Conservation (phyloP, 225 moss, liverwort and hornwort genomes). For the Ulota crispa region DNA sequence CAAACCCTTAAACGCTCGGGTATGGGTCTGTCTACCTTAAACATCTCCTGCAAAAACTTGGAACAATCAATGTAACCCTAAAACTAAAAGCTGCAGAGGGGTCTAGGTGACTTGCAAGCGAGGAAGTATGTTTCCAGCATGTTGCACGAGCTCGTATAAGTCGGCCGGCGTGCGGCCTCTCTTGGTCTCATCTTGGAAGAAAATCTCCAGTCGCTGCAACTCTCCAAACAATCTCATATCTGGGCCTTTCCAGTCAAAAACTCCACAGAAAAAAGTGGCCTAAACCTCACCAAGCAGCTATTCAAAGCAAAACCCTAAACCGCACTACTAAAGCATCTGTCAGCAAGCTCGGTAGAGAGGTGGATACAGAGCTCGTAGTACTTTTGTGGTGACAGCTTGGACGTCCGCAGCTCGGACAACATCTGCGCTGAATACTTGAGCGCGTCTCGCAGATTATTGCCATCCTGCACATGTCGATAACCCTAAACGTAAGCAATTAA, state of each 20-base stretch:
- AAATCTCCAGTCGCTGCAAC: conserved; percentile 83
- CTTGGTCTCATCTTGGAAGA: conserved; percentile 90
- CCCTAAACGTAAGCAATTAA: neutral
- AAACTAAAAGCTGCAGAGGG: neutral
- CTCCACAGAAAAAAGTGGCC: neutral
- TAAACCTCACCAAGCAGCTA: neutral
- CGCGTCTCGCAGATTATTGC: conserved; percentile 88
- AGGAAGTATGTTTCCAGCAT: conserved; percentile 93
- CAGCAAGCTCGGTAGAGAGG: neutral
- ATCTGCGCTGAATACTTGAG: conserved; percentile 92
- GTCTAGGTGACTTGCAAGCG: conserved; percentile 67
- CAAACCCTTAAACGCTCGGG: too few relatives aligned
- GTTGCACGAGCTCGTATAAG: conserved; percentile 94
- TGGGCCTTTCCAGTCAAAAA: conserved; percentile 58
- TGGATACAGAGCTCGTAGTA: conserved; percentile 99
- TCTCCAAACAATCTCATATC: conserved; percentile 95
- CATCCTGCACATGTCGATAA: conserved; percentile 63
- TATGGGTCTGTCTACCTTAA: neutral
- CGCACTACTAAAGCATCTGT: too few relatives aligned
- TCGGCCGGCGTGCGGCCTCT: conserved; percentile 92
- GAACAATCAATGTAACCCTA: neutral
- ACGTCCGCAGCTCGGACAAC: conserved; percentile 95
- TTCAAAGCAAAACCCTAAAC: too few relatives aligned
- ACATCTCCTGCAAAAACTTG: neutral
- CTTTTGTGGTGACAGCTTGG: conserved; percentile 95